phyloP scores from a whole-genome alignment of 768 basidiomycete species.

The Auricularia auricula-judae region DNA sequence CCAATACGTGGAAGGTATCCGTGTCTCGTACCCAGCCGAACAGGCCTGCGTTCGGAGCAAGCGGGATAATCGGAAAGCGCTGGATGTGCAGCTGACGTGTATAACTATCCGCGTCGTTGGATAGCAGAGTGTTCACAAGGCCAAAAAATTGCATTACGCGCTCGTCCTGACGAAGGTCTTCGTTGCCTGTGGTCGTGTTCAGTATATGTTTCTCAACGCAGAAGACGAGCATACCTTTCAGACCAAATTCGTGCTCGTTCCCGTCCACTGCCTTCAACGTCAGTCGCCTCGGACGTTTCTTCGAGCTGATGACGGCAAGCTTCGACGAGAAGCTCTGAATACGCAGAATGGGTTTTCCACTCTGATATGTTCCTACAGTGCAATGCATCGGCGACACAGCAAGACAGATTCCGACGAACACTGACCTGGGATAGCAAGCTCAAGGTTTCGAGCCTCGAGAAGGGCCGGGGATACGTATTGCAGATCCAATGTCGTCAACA shows the following conservation, averaged over 20 bases:
- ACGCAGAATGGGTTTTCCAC: constrained; percentile 69
- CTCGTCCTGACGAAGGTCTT: constrained; percentile 97
- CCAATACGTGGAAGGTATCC: constrained; percentile 91
- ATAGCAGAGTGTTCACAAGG: constrained; percentile 87
- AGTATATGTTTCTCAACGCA: neutral
- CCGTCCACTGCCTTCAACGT: constrained; percentile 85
- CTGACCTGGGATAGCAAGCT: constrained; percentile 88
- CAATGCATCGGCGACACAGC: too few species aligned
- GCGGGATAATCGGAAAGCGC: constrained; percentile 81
- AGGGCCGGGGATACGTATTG: constrained; percentile 95
- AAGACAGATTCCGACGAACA: too few species aligned
- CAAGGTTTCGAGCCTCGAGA: constrained; percentile 77
- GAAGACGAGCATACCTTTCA: constrained; percentile 57
- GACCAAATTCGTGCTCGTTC: constrained; percentile 78
- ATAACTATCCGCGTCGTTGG: constrained; percentile 89
- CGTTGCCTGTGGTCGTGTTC: constrained; percentile 55
- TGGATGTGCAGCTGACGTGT: constrained; percentile 94
- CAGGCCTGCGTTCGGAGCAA: constrained; percentile 92
- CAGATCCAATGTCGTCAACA: constrained; percentile 80
- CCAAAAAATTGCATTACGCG: constrained; percentile 99
- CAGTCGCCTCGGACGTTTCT: constrained; percentile 87
- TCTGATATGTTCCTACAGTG: constrained; percentile 74
- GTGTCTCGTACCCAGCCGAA: constrained; percentile 93
- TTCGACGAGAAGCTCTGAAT: constrained; percentile 83
- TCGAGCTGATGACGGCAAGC: constrained; percentile 87